Base-by-base conservation (phyloP, 169 alveolate genomes). In the Plasmodium sp. region DNA sequence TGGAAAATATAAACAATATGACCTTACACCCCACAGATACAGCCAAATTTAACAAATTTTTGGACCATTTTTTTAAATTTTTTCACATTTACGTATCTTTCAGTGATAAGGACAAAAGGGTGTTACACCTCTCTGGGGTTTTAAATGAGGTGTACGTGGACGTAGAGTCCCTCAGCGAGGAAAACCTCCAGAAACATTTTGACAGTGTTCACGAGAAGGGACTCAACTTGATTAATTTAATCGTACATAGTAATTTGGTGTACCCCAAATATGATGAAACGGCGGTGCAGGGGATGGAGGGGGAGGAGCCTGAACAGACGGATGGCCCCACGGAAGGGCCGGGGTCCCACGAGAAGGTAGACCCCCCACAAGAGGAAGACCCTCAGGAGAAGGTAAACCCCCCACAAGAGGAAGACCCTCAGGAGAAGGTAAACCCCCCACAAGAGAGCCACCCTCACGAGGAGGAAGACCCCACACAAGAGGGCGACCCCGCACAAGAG, bases 111-210 rank as follows among this genome's bases (percentile, higher is more conserved):
- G 90, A 79, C 41, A 90, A 39, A 80, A 90, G 58, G 51, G 77
- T 90, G 51, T 31, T 90, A 81, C 83, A 90, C 48, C 16, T 41
- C 16, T 90, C 94, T 22, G 94, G 94, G 14, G 54, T 90, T 16
- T 48, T 90, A 18, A 80, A 39, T 62, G 82, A 39, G 14, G 31
- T 90, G 43, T 90, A 90, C 54, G 90, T 80, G 3, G 94, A 90
- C 51, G 82, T 79, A 67, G 83, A 79, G 16, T 1, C 5, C 43
- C 48, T 80, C 34, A 48, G 27, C 54, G 18, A 90, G n/a, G 84
- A 80, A 41, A n/a, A 79, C n/a, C 27, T 62, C 51, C 48, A 18
- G 33, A 72, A 36, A 27, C 74, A 90, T 80, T 90, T 90, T 80
- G 72, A 77, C 45, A 56, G 12, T 54, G 45, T 48, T 51, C 7